Percentiles rank a stretch among this genome's conserved stretches.
Conservation (phyloP, 176 grass and related monocot genomes). For the Carex cristatella region DNA sequence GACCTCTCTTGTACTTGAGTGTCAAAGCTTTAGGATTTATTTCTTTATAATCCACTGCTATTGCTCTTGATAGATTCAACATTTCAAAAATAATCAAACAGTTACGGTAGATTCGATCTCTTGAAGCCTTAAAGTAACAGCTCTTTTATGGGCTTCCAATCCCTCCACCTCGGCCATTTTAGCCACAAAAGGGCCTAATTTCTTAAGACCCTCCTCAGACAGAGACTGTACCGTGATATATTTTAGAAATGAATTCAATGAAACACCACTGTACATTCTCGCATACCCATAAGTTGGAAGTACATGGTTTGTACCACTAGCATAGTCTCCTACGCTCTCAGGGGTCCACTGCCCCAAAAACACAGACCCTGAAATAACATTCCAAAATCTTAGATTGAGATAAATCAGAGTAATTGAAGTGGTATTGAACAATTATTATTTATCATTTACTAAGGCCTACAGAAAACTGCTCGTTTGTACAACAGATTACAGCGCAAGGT, state of each 20-base stretch:
- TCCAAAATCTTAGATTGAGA: not conserved
- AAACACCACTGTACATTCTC: constrained; percentile 94
- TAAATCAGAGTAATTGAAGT: not conserved
- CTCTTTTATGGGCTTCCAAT: constrained; percentile 87
- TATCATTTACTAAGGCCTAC: not conserved
- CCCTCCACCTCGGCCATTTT: constrained; percentile 96
- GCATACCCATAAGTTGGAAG: constrained; percentile 92
- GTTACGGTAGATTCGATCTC: constrained; percentile 46
- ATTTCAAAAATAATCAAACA: constrained; percentile 27
- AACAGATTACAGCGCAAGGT: not conserved
- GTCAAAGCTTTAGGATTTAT: not conserved
- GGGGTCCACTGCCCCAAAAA: constrained; percentile 90
- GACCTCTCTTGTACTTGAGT: not conserved
- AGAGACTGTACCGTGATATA: constrained; percentile 91
- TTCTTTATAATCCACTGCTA: not conserved
- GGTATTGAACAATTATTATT: not conserved
- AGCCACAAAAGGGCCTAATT: constrained; percentile 57
- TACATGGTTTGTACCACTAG: constrained; percentile 84
- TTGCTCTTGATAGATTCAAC: not conserved
- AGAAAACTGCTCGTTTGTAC: not conserved
- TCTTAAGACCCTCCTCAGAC: constrained; percentile 74
- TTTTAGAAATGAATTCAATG: constrained; percentile 83
- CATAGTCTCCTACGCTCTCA: constrained; percentile 86
- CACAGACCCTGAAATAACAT: constrained; percentile 56
- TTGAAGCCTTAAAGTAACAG: constrained; percentile 80